These are phyloP conservation scores for Boletus eberwhitei DNA, from an alignment of 768 basidiomycete species.

Conservation along the genomic window DNA sequence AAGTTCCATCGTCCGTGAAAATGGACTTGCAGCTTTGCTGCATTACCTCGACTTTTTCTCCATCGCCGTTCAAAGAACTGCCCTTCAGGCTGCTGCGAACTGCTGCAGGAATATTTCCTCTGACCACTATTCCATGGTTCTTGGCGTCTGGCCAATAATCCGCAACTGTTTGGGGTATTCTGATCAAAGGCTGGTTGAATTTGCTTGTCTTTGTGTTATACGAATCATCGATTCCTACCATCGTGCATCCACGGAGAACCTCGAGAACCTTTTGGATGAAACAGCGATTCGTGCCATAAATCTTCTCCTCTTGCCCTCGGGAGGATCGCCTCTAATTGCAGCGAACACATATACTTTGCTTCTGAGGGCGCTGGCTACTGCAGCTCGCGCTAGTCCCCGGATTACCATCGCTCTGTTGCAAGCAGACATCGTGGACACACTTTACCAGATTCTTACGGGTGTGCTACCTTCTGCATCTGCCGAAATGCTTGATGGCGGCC, in stretches of 20 bases:
- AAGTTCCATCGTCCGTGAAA: conserved; percentile 92
- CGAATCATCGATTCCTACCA: conserved; percentile 91
- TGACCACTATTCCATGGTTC: conserved; percentile 88
- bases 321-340: conserved; percentile 81
- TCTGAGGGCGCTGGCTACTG: conserved; percentile 82
- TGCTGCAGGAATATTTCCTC: conserved; percentile 91
- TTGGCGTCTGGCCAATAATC: conserved; percentile 88
- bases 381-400: conserved; percentile 83
- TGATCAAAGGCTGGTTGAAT: conserved; percentile 97
- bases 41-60: conserved; percentile 99
- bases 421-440: conserved; percentile 86
- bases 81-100: conserved; percentile 93
- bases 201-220: conserved; percentile 91
- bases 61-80: conserved; percentile 94
- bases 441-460: conserved; percentile 95
- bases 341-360: conserved; percentile 86
- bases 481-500: conserved; percentile 54
- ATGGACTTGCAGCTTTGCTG: conserved; percentile 87
- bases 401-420: conserved; percentile 85
- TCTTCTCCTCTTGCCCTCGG: conserved; percentile 78
- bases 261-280: conserved; percentile 81
- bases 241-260: conserved; percentile 77
- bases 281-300: conserved; percentile 82
- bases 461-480: conserved; percentile 70
- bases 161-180: conserved; percentile 88